Conservation (phyloP, 306 rosid genomes). For the Leucaena leucocephala region DNA sequence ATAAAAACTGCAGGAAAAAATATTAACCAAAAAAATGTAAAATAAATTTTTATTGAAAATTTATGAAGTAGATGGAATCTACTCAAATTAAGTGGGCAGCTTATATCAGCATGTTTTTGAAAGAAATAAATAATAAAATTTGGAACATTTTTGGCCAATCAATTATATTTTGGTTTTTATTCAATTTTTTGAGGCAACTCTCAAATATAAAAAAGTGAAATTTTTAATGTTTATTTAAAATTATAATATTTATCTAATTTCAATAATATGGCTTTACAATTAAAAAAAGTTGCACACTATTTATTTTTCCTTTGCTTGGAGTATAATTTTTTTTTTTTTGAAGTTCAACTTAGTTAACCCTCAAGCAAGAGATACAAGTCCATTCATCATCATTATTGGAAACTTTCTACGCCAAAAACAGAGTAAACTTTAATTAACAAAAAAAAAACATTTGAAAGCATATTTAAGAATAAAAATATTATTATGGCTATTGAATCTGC, state of each 20-base stretch:
- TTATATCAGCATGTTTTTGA: neutral
- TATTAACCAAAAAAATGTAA: neutral
- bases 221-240: neutral
- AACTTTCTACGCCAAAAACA: slow-evolving; percentile 29
- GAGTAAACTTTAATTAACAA: slow-evolving; percentile 11
- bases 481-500: neutral
- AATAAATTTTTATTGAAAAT: neutral
- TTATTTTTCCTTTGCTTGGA: slow-evolving; percentile 41
- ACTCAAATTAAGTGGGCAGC: neutral
- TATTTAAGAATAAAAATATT: neutral
- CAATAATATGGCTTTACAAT: neutral
- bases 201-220: neutral
- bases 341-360: slow-evolving; percentile 32
- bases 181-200: neutral
- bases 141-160: neutral
- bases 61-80: neutral
- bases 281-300: neutral
- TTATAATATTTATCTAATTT: neutral
- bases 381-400: slow-evolving; percentile 38
- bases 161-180: neutral
- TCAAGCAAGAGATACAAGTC: slow-evolving; percentile 36
- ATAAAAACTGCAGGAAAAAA: neutral
- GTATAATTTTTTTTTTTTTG: slow-evolving; percentile 30
- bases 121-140: neutral
- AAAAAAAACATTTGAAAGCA: neutral